Percentiles rank a stretch among this genome's conserved stretches.
Conservation (phyloP, 1,284 basidiomycete species). For the Phellopilus nigrolimitatus region DNA sequence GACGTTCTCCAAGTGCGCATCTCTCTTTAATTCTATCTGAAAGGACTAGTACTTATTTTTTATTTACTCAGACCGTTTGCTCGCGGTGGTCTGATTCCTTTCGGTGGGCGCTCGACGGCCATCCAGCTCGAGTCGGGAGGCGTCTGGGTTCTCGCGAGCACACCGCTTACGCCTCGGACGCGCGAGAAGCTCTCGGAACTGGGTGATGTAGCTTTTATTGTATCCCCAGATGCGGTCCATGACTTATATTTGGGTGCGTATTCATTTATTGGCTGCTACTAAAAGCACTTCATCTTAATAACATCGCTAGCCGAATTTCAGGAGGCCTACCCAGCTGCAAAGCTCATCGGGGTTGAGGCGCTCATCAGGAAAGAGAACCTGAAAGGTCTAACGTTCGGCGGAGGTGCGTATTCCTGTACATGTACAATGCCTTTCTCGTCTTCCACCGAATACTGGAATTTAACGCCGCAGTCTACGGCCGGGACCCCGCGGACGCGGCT, state of each 20-base stretch:
- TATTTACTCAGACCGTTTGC: constrained; percentile 50
- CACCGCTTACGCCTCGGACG: constrained; percentile 70
- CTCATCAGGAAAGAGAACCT: constrained; percentile 40
- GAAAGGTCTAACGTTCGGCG: background rate
- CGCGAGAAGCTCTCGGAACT: constrained; percentile 66
- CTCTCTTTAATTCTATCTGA: constrained; percentile 1
- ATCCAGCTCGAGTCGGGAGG: constrained; percentile 66
- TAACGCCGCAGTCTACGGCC: constrained; percentile 23
- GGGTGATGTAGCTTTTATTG: constrained; percentile 70
- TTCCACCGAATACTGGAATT: background rate
- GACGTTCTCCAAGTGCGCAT: constrained; percentile 63
- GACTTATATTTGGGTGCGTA: constrained; percentile 55
- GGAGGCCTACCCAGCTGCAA: constrained; percentile 72
- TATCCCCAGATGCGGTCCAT: constrained; percentile 61
- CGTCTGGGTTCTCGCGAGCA: constrained; percentile 85
- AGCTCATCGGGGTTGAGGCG: constrained; percentile 62
- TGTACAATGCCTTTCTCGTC: background rate
- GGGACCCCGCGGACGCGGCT: constrained; percentile 24
- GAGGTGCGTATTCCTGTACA: background rate
- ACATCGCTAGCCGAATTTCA: constrained; percentile 57
- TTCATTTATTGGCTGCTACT: background rate
- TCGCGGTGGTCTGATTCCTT: constrained; percentile 55
- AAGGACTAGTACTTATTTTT: background rate
- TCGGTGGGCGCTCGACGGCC: constrained; percentile 82
- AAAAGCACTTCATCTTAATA: background rate